Evolutionary conservation across 805 yeast genomes (phyloP), one percentile per base, ranked within the genome.

Genomic region (Saccharomycopsis microspora): DNA sequence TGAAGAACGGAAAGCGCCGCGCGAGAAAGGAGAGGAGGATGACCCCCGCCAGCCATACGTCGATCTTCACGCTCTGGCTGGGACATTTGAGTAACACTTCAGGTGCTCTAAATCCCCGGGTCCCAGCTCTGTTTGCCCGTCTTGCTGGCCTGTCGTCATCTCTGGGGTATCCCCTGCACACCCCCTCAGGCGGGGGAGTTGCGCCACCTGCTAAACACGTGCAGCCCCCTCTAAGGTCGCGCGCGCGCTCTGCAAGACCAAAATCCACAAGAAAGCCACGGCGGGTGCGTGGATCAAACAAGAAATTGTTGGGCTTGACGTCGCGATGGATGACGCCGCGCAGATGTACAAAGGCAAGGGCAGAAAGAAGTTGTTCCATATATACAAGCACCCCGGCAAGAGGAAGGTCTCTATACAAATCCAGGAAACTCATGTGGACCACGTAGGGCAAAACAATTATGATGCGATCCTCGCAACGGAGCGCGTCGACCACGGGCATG

Each of bases 111-210:
- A 88, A 88, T 0, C 97, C 97, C 56, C 97, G 72, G 1, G 97
- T 88, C 5, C 97, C 97, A 11, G 98, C 98, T 57, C 98, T 78
- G 58, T 93, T 93, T 0, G 97, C 97, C 49, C 98, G 74, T 57
- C 95, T 74, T 1, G 93, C 85, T 0, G 94, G 84, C 56, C 97
- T 71, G 44, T 77, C 76, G 65, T 93, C 98, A 57, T 85, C 85
- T 60, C 86, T 87, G 6, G 88, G 83, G 59, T 85, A 87, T 1
- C 96, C 90, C 63, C 73, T 69, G 19, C 19, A 19, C 19, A 19
- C 19, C 19, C 19, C 19, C 19, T 19, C 19, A 19, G 19, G 19
- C 19, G 19, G 19, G 19, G 19, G 19, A 8, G 72, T 72, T 4
- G 40, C 50, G 3, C 54, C 74, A 42, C 70, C 71, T 39, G 66